Evolutionary conservation across 179 eudicot species (phyloP).

Genomic region (Heliamphora pulchella): DNA sequence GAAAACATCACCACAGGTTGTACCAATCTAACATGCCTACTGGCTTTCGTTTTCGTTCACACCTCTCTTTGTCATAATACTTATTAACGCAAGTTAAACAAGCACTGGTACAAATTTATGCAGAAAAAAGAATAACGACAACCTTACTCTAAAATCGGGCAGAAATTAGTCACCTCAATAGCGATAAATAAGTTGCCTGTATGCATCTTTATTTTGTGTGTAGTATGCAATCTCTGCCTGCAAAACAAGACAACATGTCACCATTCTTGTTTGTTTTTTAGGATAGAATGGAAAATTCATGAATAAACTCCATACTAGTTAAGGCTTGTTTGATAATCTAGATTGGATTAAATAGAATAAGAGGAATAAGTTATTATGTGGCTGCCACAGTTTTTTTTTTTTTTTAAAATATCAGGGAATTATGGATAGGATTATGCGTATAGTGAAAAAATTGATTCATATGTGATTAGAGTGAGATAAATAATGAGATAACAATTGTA

Average conservation of each 20-base stretch:
- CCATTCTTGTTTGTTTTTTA: background rate
- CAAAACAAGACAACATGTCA: constrained; percentile 20
- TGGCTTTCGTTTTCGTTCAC: background rate
- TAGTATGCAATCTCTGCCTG: constrained; percentile 83
- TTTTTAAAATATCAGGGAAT: too few species aligned
- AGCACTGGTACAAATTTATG: background rate
- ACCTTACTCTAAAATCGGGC: background rate
- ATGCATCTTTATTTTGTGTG: constrained; percentile 56
- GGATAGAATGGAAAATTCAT: background rate
- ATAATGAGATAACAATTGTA: too few species aligned
- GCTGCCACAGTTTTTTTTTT: too few species aligned
- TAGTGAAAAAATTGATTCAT: too few species aligned
- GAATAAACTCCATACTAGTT: too few species aligned
- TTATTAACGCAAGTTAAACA: background rate
- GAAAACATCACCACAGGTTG: background rate
- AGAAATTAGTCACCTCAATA: constrained; percentile 27
- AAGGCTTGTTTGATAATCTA: too few species aligned
- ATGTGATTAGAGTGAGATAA: too few species aligned
- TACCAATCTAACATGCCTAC: constrained; percentile 1
- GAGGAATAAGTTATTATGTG: too few species aligned
- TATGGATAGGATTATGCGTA: too few species aligned
- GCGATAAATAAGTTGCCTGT: constrained; percentile 60
- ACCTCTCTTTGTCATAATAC: background rate
- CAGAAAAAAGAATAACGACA: background rate
- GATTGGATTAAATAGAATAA: too few species aligned